Conservation (phyloP, 2,329 filamentous ascomycete genomes). For the Aureobasidium vineae region DNA sequence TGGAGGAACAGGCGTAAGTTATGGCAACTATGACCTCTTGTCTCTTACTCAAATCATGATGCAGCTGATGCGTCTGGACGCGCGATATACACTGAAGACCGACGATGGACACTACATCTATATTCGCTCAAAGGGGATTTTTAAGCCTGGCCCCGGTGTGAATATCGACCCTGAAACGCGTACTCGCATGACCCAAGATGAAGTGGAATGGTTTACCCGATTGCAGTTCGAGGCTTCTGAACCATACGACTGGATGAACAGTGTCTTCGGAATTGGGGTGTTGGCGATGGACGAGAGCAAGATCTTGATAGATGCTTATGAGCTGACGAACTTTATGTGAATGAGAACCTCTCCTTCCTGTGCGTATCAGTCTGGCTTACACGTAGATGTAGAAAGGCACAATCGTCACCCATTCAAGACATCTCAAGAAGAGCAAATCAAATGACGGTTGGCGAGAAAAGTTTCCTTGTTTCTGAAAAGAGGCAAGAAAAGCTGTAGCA, state of each 20-base stretch:
- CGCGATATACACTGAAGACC: constrained; percentile 32
- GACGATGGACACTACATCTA: constrained; percentile 32
- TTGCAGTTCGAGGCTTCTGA: constrained; percentile 32
- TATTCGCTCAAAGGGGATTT: constrained; percentile 31
- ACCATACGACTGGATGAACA: constrained; percentile 33
- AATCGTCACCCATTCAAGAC: no score
- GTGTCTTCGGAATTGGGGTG: constrained; percentile 32
- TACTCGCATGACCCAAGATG: constrained; percentile 29
- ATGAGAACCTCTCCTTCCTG: not conserved
- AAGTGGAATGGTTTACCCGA: constrained; percentile 33
- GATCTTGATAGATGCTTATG: constrained; percentile 34
- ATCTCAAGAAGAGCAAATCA: not conserved
- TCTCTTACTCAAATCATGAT: not conserved
- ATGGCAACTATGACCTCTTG: not conserved
- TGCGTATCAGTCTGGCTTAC: not conserved
- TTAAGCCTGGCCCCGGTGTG: constrained; percentile 20
- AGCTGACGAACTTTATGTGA: constrained; percentile 31
- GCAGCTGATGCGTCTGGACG: constrained; percentile 32
- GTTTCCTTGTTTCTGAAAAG: not conserved
- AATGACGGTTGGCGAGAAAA: not conserved
- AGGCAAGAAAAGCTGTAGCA: not conserved
- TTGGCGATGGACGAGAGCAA: constrained; percentile 30
- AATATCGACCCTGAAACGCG: constrained; percentile 14
- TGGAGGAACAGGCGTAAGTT: constrained; percentile 27
- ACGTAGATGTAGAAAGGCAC: not conserved